Conservation (phyloP, 164 flowering plant species). For the Nymphaea colorata region DNA sequence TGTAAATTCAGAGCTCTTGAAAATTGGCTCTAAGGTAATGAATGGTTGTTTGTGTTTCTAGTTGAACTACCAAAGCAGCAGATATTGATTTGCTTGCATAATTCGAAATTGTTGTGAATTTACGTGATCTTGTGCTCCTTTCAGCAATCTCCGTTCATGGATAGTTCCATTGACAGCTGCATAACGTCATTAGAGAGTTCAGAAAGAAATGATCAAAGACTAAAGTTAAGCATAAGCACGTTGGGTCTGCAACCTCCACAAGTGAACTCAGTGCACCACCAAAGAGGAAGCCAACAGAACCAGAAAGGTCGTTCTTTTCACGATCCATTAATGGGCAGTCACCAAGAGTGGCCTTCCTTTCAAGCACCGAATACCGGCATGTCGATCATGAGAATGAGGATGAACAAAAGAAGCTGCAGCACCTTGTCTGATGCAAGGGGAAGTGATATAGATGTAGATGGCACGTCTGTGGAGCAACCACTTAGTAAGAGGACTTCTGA, state of each 20-base stretch:
- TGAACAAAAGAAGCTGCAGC: constrained; percentile 38
- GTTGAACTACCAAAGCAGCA: constrained; percentile 44
- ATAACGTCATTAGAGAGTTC: constrained; percentile 49
- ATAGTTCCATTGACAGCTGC: constrained; percentile 12
- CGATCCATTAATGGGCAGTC: constrained; percentile 21
- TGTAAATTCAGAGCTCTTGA: constrained; percentile 51
- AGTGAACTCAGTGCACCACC: constrained; percentile 4
- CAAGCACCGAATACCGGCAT: neutral
- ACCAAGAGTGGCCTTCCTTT: constrained; percentile 1
- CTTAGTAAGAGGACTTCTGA: constrained; percentile 13
- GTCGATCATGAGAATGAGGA: constrained; percentile 9
- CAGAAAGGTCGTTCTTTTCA: neutral
- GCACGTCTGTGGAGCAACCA: constrained; percentile 26
- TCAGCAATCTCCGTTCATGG: neutral
- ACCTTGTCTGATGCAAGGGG: constrained; percentile 15
- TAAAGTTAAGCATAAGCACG: neutral
- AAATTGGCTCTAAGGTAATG: constrained; percentile 51
- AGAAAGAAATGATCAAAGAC: constrained; percentile 30
- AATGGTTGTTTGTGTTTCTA: constrained; percentile 32
- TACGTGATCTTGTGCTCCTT: constrained; percentile 5
- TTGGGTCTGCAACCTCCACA: constrained; percentile 7
- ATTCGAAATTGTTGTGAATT: constrained; percentile 15
- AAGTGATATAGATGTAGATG: no score
- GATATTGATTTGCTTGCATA: neutral
- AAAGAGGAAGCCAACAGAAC: constrained; percentile 4